Conservation (phyloP, 176 grass and related monocot species). For the Cenchrus purpureus region DNA sequence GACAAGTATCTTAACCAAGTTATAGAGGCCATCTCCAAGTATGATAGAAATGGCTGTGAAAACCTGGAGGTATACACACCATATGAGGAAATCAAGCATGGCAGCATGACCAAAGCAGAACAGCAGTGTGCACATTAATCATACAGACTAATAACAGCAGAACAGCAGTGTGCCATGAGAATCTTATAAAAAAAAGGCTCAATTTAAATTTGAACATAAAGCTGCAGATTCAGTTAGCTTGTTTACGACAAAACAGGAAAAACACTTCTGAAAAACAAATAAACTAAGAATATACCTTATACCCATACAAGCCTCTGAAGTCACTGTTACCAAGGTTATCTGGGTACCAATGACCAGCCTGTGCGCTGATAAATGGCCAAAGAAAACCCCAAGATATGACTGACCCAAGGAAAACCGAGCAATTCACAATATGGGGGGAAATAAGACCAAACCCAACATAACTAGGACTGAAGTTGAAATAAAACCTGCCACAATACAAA, state of each 20-base stretch:
- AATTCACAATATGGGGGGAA: slow-evolving; percentile 55
- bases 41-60: slow-evolving; percentile 54
- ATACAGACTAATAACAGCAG: background rate
- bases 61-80: slow-evolving; percentile 39
- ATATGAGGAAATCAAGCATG: slow-evolving; percentile 23
- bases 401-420: slow-evolving; percentile 55
- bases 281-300: slow-evolving; percentile 42
- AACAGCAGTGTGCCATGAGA: background rate
- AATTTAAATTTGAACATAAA: background rate
- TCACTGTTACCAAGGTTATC: slow-evolving; percentile 52
- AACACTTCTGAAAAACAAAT: background rate
- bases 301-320: slow-evolving; percentile 61
- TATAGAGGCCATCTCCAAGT: slow-evolving; percentile 64
- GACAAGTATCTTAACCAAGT: slow-evolving; percentile 50
- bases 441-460: slow-evolving; percentile 67
- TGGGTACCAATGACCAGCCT: slow-evolving; percentile 59
- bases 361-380: slow-evolving; percentile 50
- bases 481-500: slow-evolving; percentile 39
- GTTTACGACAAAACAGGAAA: background rate
- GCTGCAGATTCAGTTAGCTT: background rate
- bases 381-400: slow-evolving; percentile 57
- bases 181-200: background rate
- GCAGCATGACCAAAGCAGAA: background rate
- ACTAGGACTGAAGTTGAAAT: slow-evolving; percentile 59
- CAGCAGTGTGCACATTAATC: slow-evolving; percentile 1